These are phyloP conservation scores for Aquilaria malaccensis DNA, from an alignment of 345 rosid species.

Conservation along the genomic window DNA sequence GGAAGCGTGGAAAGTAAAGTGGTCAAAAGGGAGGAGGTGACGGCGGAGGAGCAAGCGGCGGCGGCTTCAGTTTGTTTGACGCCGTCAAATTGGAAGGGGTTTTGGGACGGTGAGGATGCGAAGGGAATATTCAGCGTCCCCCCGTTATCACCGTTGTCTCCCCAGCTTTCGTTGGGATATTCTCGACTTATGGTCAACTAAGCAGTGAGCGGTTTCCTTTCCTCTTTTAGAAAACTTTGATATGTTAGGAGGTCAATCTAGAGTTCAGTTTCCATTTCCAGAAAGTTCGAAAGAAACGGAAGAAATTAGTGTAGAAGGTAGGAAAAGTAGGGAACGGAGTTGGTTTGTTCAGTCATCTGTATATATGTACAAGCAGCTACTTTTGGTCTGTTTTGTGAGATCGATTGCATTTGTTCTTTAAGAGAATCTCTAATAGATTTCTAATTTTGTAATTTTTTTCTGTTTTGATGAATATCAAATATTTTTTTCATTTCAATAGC, in stretches of 20 bases:
- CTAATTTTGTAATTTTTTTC: too few relatives aligned
- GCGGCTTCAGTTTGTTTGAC: conserved; percentile 39
- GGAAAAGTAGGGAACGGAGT: background rate
- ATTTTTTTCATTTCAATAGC: too few relatives aligned
- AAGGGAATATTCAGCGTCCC: conserved; percentile 69
- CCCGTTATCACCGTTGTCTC: conserved; percentile 80
- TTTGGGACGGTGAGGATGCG: conserved; percentile 63
- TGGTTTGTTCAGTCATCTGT: too few relatives aligned
- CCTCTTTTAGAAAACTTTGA: background rate
- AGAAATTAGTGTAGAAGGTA: background rate
- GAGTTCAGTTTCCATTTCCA: too few relatives aligned
- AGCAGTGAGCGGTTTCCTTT: background rate
- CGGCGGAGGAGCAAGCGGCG: background rate
- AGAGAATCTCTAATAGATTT: too few relatives aligned
- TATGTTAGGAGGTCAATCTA: background rate
- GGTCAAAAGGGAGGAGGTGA: conserved; percentile 21
- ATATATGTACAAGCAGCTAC: too few relatives aligned
- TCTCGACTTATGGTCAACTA: conserved; percentile 35
- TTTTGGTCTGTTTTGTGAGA: too few relatives aligned
- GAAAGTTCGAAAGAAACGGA: background rate
- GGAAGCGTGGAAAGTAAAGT: conserved; percentile 3
- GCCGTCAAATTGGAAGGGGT: conserved; percentile 86
- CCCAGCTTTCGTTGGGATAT: conserved; percentile 36
- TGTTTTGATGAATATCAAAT: too few relatives aligned
- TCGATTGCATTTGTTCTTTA: too few relatives aligned